phyloP scores from a whole-genome alignment of 495 filamentous ascomycete genomes.

The Neurospora sp. region DNA sequence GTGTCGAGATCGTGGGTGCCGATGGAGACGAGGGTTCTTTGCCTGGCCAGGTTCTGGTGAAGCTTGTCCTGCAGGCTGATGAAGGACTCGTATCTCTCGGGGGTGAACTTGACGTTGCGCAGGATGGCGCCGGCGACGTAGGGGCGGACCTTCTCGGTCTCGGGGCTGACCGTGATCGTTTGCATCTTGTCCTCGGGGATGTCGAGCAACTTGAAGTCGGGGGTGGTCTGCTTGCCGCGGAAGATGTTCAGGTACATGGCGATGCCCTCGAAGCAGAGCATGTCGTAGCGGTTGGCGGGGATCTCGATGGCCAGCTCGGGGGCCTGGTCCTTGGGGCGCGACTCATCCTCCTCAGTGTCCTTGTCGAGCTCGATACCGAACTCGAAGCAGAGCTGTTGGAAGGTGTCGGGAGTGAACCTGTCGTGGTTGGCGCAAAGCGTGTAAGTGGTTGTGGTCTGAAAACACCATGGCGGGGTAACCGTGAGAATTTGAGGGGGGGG shows the following conservation, averaged over 20 bases:
- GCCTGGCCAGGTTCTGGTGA: slow-evolving; percentile 88
- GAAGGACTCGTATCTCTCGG: slow-evolving; percentile 91
- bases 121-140: slow-evolving; percentile 81
- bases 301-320: slow-evolving; percentile 98
- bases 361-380: slow-evolving; percentile 98
- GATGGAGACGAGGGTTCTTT: slow-evolving; percentile 88
- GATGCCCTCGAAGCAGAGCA: slow-evolving; percentile 98
- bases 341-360: slow-evolving; percentile 63
- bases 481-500: background rate
- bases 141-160: slow-evolving; percentile 73
- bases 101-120: slow-evolving; percentile 81
- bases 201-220: slow-evolving; percentile 65
- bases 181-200: slow-evolving; percentile 66
- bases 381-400: slow-evolving; percentile 97
- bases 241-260: slow-evolving; percentile 94
- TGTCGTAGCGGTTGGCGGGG: slow-evolving; percentile 96
- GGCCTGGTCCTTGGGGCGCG: slow-evolving; percentile 68
- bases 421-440: background rate
- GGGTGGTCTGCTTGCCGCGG: slow-evolving; percentile 58
- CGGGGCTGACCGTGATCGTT: slow-evolving; percentile 66
- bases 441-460: background rate
- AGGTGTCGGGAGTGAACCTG: slow-evolving; percentile 85
- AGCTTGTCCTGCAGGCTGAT: slow-evolving; percentile 96
- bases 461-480: slow-evolving; percentile 17
- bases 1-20: slow-evolving; percentile 96